Evolutionary conservation across 2,329 filamentous ascomycete genomes (phyloP).

Genomic region (Venturia pyrina): DNA sequence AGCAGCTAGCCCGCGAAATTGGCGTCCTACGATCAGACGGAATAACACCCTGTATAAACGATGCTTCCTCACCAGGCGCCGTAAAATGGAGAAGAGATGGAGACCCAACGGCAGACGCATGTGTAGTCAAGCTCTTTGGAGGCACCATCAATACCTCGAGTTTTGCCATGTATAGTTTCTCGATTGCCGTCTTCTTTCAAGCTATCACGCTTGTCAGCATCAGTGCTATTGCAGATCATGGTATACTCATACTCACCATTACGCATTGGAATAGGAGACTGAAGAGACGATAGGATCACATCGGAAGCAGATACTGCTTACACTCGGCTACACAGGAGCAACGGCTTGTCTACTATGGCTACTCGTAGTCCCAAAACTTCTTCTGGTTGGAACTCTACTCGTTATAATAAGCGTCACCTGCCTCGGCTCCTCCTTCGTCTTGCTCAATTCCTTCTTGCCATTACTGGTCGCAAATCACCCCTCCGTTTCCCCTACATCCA

Average conservation of each 20-base stretch:
- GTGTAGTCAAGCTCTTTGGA: conserved; percentile 68
- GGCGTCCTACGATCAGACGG: conserved; percentile 72
- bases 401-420: conserved; percentile 82
- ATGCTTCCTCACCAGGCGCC: conserved; percentile 14
- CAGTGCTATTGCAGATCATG: conserved; percentile 86
- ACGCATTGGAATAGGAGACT: background rate
- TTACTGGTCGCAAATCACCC: conserved; percentile 77
- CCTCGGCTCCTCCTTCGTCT: conserved; percentile 86
- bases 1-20: conserved; percentile 81
- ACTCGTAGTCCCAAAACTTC: conserved; percentile 61
- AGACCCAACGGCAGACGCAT: conserved; percentile 48
- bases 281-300: conserved; percentile 40
- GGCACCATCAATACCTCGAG: conserved; percentile 80
- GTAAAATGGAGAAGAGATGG: conserved; percentile 19
- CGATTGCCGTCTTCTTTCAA: conserved; percentile 75
- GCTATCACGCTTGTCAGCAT: conserved; percentile 85
- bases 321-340: conserved; percentile 71
- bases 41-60: conserved; percentile 50
- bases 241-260: conserved; percentile 32
- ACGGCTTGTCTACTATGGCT: conserved; percentile 73
- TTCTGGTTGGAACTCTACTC: conserved; percentile 67
- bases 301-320: conserved; percentile 72
- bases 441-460: conserved; percentile 90
- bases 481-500: conserved; percentile 18
- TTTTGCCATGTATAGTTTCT: conserved; percentile 95